phyloP scores from a whole-genome alignment of 169 alveolate species.

The Plasmodium falciparum region DNA sequence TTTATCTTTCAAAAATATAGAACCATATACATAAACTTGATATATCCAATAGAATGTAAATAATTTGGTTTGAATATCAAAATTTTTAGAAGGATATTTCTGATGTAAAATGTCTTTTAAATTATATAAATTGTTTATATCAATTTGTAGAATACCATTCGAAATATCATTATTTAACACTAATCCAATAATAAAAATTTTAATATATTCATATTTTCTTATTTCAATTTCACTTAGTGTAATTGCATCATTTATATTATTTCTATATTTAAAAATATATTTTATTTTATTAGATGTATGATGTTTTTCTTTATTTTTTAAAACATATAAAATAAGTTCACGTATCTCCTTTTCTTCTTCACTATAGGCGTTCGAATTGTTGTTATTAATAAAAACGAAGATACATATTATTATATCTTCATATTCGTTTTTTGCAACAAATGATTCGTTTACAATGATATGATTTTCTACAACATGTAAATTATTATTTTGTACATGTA shows the following conservation, averaged over 20 bases:
- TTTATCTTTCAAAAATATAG: slow-evolving; percentile 35
- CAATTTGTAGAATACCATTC: slow-evolving; percentile 18
- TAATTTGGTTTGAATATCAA: slow-evolving; percentile 25
- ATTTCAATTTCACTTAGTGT: slow-evolving; percentile 61
- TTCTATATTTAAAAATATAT: slow-evolving; percentile 48
- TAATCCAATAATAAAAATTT: slow-evolving; percentile 43
- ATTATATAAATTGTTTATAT: slow-evolving; percentile 25
- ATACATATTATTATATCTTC: slow-evolving; percentile 11
- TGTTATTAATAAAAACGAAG: slow-evolving; percentile 31
- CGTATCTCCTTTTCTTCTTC: slow-evolving; percentile 67
- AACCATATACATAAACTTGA: slow-evolving; percentile 64
- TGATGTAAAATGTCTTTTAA: slow-evolving; percentile 23
- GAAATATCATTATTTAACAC: slow-evolving; percentile 54
- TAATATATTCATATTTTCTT: slow-evolving; percentile 19
- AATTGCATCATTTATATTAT: slow-evolving; percentile 62
- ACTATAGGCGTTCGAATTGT: neutral
- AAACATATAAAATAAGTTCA: slow-evolving; percentile 33
- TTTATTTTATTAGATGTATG: slow-evolving; percentile 5
- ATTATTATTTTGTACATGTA: neutral
- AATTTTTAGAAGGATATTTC: slow-evolving; percentile 22
- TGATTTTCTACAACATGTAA: neutral
- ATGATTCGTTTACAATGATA: slow-evolving; percentile 2
- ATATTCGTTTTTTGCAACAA: neutral
- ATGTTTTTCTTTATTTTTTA: slow-evolving; percentile 39
- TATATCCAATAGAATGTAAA: slow-evolving; percentile 70